phyloP scores from a whole-genome alignment of 2,329 filamentous ascomycete species.

The Colletotrichum sp. region DNA sequence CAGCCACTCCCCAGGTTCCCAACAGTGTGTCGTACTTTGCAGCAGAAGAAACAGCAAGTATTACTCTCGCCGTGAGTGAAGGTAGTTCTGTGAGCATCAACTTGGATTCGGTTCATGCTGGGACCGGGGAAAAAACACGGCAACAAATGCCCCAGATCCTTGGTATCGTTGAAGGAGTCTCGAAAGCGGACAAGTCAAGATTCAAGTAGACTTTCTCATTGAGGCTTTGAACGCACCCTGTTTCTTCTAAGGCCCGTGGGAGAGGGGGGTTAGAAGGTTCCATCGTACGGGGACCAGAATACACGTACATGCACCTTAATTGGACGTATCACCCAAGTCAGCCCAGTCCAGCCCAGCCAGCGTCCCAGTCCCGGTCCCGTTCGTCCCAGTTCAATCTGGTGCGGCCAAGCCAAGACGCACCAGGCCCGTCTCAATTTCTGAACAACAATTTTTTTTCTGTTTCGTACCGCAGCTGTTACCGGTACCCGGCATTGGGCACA shows the following conservation, averaged over 20 bases:
- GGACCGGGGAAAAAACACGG: background rate
- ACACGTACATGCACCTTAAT: slow-evolving; percentile 13
- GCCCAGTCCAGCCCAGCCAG: slow-evolving; percentile 2
- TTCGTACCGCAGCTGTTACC: background rate
- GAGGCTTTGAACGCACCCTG: background rate
- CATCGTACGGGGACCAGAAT: background rate
- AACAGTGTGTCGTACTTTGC: background rate
- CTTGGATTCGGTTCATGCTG: background rate
- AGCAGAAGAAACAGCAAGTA: background rate
- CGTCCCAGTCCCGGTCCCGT: background rate
- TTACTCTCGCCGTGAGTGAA: background rate
- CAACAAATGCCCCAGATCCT: background rate
- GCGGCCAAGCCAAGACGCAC: slow-evolving; percentile 16
- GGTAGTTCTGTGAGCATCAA: background rate
- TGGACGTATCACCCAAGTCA: slow-evolving; percentile 7
- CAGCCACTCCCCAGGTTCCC: background rate
- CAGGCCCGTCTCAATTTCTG: slow-evolving; percentile 7
- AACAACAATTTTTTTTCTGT: background rate
- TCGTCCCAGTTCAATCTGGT: slow-evolving; percentile 1
- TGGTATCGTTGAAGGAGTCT: background rate
- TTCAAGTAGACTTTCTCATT: background rate
- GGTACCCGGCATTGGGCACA: background rate
- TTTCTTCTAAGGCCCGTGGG: background rate
- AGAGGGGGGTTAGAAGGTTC: background rate
- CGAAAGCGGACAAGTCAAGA: background rate